Percentiles rank a stretch among this genome's conserved stretches.
phyloP scores from a whole-genome alignment of 192 early-diverging fungal genomes.

The Backusella morwellensis region DNA sequence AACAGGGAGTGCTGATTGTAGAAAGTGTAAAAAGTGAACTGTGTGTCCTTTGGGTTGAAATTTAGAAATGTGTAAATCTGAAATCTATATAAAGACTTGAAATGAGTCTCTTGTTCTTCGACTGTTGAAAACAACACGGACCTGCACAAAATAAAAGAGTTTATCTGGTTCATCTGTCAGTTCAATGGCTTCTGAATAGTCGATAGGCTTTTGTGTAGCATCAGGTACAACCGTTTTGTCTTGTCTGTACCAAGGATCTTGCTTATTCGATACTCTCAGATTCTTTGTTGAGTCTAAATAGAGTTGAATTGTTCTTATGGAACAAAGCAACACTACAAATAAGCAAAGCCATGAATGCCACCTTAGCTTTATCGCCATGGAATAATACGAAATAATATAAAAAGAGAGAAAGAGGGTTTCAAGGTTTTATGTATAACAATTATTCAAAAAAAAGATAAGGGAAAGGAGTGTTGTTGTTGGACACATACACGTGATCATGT shows the following conservation, averaged over 20 bases:
- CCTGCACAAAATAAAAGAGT: slow-evolving; percentile 74
- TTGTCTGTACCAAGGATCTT: slow-evolving; percentile 7
- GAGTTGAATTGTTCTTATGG: neutral
- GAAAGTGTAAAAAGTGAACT: slow-evolving; percentile 71
- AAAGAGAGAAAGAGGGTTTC: neutral
- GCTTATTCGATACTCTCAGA: slow-evolving; percentile 3
- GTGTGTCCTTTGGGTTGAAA: slow-evolving; percentile 60
- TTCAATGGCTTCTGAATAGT: neutral
- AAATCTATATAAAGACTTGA: slow-evolving; percentile 48
- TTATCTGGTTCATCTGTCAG: slow-evolving; percentile 40
- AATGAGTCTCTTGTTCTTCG: neutral
- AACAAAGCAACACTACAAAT: neutral
- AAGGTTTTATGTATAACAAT: neutral
- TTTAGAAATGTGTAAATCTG: slow-evolving; percentile 84
- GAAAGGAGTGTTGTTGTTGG: too few species aligned
- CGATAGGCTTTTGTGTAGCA: neutral
- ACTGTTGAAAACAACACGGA: neutral
- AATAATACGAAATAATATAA: neutral
- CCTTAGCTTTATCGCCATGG: neutral
- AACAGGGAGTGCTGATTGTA: slow-evolving; percentile 68
- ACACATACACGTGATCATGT: neutral
- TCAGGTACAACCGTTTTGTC: neutral
- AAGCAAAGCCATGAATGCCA: neutral
- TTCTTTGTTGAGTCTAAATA: slow-evolving; percentile 10
- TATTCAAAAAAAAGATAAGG: neutral